These are phyloP conservation scores for Postia placenta DNA, from an alignment of 768 basidiomycete species.

Conservation along the genomic window DNA sequence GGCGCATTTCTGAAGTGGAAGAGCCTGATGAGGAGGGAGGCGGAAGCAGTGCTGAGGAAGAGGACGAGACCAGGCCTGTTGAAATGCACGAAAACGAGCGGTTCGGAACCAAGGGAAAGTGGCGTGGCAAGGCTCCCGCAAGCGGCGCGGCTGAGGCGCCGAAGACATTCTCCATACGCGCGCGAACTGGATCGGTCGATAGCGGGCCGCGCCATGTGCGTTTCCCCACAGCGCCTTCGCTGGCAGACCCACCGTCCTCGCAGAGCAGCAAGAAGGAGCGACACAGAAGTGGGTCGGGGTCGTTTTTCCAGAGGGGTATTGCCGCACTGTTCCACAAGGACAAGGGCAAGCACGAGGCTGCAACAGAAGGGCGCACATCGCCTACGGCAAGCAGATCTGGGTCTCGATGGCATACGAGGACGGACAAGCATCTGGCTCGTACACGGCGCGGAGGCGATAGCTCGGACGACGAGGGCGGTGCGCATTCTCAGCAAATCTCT, in stretches of 20 bases:
- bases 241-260: not conserved
- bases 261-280: not conserved
- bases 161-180: slow-evolving; percentile 12
- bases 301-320: slow-evolving; percentile 37
- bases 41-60: slow-evolving; percentile 32
- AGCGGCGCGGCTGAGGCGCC: not conserved
- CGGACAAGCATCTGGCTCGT: slow-evolving; percentile 26
- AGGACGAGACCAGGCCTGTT: slow-evolving; percentile 28
- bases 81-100: slow-evolving; percentile 53
- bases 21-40: slow-evolving; percentile 18
- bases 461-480: slow-evolving; percentile 22
- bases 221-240: not conserved
- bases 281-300: slow-evolving; percentile 14
- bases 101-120: slow-evolving; percentile 27
- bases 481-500: slow-evolving; percentile 1
- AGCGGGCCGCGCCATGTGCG: not conserved
- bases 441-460: slow-evolving; percentile 19
- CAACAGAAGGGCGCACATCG: slow-evolving; percentile 1
- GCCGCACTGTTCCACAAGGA: slow-evolving; percentile 35
- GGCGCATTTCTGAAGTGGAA: slow-evolving; percentile 21
- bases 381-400: slow-evolving; percentile 5
- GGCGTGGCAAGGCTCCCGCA: not conserved
- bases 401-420: slow-evolving; percentile 31
- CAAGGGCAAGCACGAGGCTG: slow-evolving; percentile 1
- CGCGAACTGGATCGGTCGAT: slow-evolving; percentile 8